Percentiles rank a stretch among this genome's conserved stretches.
These are phyloP conservation scores for Euphrasia arctica DNA, from an alignment of 305 asterid species.

Conservation along the genomic window DNA sequence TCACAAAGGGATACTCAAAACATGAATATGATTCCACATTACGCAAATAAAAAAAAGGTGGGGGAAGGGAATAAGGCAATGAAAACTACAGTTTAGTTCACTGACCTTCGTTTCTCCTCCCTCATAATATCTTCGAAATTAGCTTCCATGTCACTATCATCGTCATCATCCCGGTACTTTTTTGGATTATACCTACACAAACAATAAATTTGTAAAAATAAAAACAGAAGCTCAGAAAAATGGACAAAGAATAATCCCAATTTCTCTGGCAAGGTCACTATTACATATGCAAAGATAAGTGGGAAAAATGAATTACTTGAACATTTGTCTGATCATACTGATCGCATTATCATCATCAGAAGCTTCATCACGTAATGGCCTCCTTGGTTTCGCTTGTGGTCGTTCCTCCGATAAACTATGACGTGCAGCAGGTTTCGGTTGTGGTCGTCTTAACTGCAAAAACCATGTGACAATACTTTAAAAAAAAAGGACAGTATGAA, in stretches of 20 bases:
- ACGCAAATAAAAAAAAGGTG: too few species aligned
- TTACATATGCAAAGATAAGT: too few species aligned
- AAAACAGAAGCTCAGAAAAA: background rate
- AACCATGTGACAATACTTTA: constrained; percentile 8
- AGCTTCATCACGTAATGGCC: constrained; percentile 39
- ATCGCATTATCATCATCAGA: constrained; percentile 45
- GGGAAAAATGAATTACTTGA: constrained; percentile 36
- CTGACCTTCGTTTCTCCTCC: constrained; percentile 86
- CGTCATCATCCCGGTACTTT: constrained; percentile 53
- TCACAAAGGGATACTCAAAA: background rate
- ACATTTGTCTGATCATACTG: constrained; percentile 60
- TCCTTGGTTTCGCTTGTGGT: constrained; percentile 51
- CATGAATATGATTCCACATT: background rate
- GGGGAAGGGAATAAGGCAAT: background rate
- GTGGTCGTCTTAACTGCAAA: constrained; percentile 51
- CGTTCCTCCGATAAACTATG: constrained; percentile 36
- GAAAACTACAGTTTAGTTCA: constrained; percentile 12
- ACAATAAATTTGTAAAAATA: background rate
- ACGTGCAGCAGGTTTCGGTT: constrained; percentile 41
- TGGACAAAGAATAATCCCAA: background rate
- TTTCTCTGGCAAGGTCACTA: too few species aligned
- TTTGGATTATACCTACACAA: constrained; percentile 70
- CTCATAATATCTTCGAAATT: constrained; percentile 54
- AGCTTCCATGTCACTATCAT: constrained; percentile 87
- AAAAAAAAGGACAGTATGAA: too few species aligned